phyloP scores from a whole-genome alignment of 306 rosid genomes.

The Morella rubra region DNA sequence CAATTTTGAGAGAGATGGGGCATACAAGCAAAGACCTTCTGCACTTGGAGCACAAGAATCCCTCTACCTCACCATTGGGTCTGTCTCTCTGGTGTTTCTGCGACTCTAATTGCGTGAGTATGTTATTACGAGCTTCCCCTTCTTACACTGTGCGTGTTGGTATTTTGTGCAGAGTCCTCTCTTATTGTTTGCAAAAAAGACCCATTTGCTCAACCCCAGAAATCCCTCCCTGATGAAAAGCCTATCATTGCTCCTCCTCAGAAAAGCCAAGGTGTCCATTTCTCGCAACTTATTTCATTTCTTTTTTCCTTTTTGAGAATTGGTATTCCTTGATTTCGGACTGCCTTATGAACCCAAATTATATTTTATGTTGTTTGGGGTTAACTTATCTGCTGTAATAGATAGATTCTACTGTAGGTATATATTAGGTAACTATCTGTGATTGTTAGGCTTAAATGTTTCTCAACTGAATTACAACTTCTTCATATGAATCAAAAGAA shows the following conservation, averaged over 20 bases:
- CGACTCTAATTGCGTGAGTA: not conserved
- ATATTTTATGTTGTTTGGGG: no score
- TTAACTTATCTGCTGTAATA: no score
- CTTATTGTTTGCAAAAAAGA: slow-evolving; percentile 44
- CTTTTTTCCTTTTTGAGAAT: not conserved
- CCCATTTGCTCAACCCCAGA: slow-evolving; percentile 28
- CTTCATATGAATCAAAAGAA: no score
- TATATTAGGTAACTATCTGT: not conserved
- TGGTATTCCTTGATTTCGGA: not conserved
- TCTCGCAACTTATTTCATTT: not conserved
- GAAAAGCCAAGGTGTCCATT: slow-evolving; percentile 51
- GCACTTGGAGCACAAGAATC: slow-evolving; percentile 48
- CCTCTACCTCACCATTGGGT: slow-evolving; percentile 54
- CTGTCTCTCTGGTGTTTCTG: not conserved
- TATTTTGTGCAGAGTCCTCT: slow-evolving; percentile 45
- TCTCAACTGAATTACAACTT: no score
- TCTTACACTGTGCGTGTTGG: not conserved
- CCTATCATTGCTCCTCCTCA: slow-evolving; percentile 44
- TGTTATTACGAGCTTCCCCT: not conserved
- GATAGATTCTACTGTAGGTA: no score
- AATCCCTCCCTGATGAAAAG: slow-evolving; percentile 32
- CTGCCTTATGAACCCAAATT: not conserved
- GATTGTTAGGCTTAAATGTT: no score
- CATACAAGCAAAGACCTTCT: slow-evolving; percentile 75
- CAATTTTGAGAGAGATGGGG: slow-evolving; percentile 35